Conservation (phyloP, 768 basidiomycete species). For the Trametes villosa region DNA sequence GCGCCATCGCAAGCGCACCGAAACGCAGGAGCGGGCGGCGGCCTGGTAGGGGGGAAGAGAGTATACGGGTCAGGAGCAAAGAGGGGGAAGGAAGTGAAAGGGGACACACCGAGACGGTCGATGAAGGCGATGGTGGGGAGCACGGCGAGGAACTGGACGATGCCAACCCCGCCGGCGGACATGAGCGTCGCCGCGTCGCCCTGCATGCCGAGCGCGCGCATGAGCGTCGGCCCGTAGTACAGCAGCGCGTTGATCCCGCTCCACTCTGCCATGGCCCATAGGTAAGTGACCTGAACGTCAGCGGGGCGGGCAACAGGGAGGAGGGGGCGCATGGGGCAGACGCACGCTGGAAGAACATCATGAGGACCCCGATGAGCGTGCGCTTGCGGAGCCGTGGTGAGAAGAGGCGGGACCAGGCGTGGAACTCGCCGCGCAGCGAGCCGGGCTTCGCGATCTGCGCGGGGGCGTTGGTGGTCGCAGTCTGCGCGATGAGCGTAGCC, state of each 20-base stretch:
- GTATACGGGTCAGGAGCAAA: not conserved
- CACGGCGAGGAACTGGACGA: conserved; percentile 78
- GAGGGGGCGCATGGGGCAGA: conserved; percentile 13
- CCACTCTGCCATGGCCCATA: conserved; percentile 61
- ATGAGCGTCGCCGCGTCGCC: conserved; percentile 64
- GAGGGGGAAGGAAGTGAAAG: not conserved
- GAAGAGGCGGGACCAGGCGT: conserved; percentile 64
- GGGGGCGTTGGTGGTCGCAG: conserved; percentile 14
- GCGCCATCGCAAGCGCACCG: conserved; percentile 67
- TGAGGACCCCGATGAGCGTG: conserved; percentile 69
- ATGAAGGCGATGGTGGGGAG: conserved; percentile 74
- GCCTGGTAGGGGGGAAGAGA: too few species aligned
- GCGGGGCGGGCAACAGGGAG: not conserved
- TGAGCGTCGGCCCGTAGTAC: conserved; percentile 80
- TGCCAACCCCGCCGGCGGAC: conserved; percentile 79
- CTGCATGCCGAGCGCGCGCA: conserved; percentile 63
- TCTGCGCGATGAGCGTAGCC: conserved; percentile 52
- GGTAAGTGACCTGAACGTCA: not conserved
- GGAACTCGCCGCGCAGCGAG: conserved; percentile 37
- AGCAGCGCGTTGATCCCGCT: conserved; percentile 84
- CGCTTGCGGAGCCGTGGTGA: conserved; percentile 55
- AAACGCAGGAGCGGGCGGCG: conserved; percentile 65
- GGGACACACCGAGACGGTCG: conserved; percentile 55
- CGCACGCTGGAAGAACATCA: conserved; percentile 87
- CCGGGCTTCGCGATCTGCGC: conserved; percentile 8